These are phyloP conservation scores for Lecanicillium sp. DNA, from an alignment of 2,329 filamentous ascomycete genomes.

Conservation along the genomic window DNA sequence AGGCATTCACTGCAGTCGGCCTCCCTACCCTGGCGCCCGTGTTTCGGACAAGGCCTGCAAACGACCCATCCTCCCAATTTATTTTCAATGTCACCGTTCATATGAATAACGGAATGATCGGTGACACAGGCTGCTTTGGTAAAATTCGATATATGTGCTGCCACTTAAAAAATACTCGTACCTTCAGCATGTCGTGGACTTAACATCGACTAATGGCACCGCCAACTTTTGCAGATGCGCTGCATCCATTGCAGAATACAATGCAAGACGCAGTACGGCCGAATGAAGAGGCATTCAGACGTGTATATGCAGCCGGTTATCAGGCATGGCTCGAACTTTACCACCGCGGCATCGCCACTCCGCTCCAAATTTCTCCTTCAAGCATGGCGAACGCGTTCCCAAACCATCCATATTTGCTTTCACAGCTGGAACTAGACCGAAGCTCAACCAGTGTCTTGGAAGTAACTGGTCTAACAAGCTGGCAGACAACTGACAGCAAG, in stretches of 20 bases:
- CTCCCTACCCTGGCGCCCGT: no score
- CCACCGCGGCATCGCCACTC: not conserved
- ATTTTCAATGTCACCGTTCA: no score
- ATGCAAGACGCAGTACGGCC: slow-evolving; percentile 11
- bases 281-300: slow-evolving; percentile 6
- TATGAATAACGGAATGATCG: no score
- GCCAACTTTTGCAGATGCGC: no score
- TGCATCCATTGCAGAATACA: not conserved
- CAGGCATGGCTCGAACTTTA: slow-evolving; percentile 8
- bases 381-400: slow-evolving; percentile 10
- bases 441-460: not conserved
- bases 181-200: no score
- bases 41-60: no score
- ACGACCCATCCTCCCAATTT: no score
- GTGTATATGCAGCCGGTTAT: slow-evolving; percentile 10
- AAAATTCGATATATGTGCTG: no score
- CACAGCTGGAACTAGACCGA: not conserved
- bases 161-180: no score
- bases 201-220: no score
- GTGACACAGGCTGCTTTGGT: no score
- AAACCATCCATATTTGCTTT: slow-evolving; percentile 8
- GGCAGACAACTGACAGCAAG: not conserved
- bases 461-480: not conserved
- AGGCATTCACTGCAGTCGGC: no score
- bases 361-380: not conserved